These are phyloP conservation scores for Paecilomyces variotii DNA, from an alignment of 2,329 filamentous ascomycete species.

Conservation along the genomic window DNA sequence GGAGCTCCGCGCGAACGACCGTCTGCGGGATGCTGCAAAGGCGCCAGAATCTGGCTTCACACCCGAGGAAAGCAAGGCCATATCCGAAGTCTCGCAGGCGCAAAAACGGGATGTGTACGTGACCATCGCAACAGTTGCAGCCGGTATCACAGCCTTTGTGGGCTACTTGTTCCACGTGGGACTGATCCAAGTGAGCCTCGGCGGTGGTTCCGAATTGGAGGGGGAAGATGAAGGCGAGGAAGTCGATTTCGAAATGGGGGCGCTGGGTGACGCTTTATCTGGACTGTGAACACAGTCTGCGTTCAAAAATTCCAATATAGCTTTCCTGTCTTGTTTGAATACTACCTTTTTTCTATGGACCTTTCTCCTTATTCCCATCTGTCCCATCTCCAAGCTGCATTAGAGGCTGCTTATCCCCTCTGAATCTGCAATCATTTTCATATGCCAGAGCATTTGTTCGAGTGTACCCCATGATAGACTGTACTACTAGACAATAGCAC, in stretches of 20 bases:
- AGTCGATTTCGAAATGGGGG: background rate
- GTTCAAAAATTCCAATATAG: background rate
- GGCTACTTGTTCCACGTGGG: conserved; percentile 30
- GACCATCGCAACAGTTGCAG: conserved; percentile 28
- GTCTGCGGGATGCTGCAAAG: conserved; percentile 25
- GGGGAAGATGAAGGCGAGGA: conserved; percentile 2
- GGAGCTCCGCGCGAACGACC: conserved; percentile 29
- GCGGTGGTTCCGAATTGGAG: conserved; percentile 1
- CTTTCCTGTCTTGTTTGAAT: background rate
- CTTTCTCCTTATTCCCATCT: background rate
- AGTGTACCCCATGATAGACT: background rate
- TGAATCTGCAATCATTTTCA: too few relatives aligned
- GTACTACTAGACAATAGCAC: background rate
- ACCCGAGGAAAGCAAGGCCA: conserved; percentile 14
- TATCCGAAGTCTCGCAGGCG: conserved; percentile 16
- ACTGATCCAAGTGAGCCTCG: conserved; percentile 4
- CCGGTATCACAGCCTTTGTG: conserved; percentile 25
- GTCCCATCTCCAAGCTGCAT: too few relatives aligned
- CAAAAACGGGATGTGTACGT: conserved; percentile 27
- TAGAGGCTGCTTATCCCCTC: background rate
- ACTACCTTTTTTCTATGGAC: background rate
- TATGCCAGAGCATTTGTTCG: background rate
- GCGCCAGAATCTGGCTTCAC: conserved; percentile 17
- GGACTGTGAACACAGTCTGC: background rate
- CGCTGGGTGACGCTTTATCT: background rate